phyloP scores from a whole-genome alignment of 805 yeast species.

The Wickerhamiella brachini region DNA sequence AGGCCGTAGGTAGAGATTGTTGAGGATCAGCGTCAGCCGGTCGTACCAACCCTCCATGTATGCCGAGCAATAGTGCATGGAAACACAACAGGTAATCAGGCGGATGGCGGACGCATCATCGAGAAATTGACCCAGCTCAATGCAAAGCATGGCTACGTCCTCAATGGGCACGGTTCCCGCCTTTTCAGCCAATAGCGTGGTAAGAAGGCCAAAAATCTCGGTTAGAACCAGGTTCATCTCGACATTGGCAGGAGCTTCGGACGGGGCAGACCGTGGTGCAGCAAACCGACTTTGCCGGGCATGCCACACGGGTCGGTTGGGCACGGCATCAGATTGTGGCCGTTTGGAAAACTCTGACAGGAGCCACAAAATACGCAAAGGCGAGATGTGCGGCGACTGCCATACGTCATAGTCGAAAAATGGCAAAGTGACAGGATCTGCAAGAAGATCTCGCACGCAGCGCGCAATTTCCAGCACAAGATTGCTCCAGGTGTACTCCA shows the following conservation, averaged over 20 bases:
- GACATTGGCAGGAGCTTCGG: background rate
- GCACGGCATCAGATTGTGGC: background rate
- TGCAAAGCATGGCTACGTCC: constrained; percentile 18
- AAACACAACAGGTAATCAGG: constrained; percentile 35
- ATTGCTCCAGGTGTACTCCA: background rate
- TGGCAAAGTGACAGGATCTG: background rate
- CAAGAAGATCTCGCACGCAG: background rate
- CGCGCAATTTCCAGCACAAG: constrained; percentile 3
- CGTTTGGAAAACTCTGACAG: constrained; percentile 2
- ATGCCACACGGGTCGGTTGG: background rate
- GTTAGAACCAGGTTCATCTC: background rate
- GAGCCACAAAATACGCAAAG: constrained; percentile 13
- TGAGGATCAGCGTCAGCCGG: constrained; percentile 32
- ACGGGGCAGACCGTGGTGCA: background rate
- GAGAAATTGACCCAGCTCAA: constrained; percentile 23
- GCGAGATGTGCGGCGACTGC: constrained; percentile 9
- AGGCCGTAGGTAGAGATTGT: constrained; percentile 29
- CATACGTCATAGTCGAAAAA: constrained; percentile 4
- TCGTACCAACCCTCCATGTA: constrained; percentile 38
- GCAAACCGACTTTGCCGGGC: background rate
- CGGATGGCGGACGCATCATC: constrained; percentile 28
- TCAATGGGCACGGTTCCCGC: constrained; percentile 21
- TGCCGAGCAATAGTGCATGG: constrained; percentile 41
- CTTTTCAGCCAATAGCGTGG: background rate
- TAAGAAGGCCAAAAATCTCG: background rate